Evolutionary conservation across 2,329 filamentous ascomycete species (phyloP).

Genomic region (Blastomyces percursus): DNA sequence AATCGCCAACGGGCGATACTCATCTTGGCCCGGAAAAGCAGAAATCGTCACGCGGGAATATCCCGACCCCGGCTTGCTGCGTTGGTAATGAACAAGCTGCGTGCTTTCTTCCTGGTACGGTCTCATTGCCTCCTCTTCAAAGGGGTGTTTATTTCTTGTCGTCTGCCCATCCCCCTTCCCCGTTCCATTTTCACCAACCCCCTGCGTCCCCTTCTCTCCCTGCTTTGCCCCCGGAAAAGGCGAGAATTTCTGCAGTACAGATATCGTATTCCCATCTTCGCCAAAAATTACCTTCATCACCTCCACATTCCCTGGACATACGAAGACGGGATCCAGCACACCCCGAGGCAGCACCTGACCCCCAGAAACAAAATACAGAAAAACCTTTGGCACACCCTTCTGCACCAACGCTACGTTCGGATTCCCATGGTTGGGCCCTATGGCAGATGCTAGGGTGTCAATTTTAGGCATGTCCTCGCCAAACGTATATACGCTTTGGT

Average conservation of each 20-base stretch:
- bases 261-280: constrained; percentile 15
- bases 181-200: constrained; percentile 12
- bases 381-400: constrained; percentile 22
- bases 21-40: constrained; percentile 6
- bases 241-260: constrained; percentile 26
- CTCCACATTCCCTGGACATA: constrained; percentile 21
- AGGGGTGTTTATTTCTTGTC: constrained; percentile 19
- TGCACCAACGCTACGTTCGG: constrained; percentile 21
- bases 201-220: constrained; percentile 6
- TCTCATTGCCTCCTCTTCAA: constrained; percentile 24
- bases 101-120: constrained; percentile 17
- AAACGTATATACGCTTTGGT: constrained; percentile 22
- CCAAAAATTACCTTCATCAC: constrained; percentile 25
- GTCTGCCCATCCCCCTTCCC: not conserved
- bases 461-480: constrained; percentile 18
- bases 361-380: constrained; percentile 19
- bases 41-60: constrained; percentile 7
- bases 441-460: constrained; percentile 25
- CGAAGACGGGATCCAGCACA: constrained; percentile 17
- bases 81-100: constrained; percentile 22
- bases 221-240: constrained; percentile 12
- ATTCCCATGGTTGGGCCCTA: constrained; percentile 8
- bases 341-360: constrained; percentile 13
- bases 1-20: constrained; percentile 8
- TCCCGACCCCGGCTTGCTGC: not conserved